phyloP scores from a whole-genome alignment of 129 eudicot genomes.

The Heracleum sosnowskyi region DNA sequence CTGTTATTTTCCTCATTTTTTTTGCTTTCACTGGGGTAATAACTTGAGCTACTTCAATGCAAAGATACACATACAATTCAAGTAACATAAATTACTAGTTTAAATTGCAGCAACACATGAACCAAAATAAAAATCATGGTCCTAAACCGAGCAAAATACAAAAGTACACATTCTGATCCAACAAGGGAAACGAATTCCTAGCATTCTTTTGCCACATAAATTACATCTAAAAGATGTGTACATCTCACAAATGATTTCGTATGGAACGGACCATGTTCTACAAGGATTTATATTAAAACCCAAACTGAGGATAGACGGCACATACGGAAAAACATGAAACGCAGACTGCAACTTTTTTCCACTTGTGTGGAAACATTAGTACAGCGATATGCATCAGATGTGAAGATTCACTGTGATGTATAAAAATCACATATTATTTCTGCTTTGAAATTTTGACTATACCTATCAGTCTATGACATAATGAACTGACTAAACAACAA shows the following conservation, averaged over 20 bases:
- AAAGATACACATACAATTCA: no score
- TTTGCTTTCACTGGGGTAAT: no score
- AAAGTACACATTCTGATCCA: neutral
- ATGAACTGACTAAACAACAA: neutral
- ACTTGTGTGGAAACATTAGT: slow-evolving; percentile 13
- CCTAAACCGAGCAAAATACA: no score
- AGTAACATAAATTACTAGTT: no score
- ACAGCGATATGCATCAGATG: slow-evolving; percentile 5
- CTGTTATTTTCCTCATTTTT: no score
- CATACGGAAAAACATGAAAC: neutral
- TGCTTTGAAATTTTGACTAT: neutral
- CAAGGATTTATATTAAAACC: neutral
- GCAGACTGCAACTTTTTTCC: neutral
- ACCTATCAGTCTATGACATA: neutral
- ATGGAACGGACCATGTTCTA: neutral
- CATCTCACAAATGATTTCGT: neutral
- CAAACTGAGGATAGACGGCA: neutral
- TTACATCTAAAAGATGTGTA: neutral
- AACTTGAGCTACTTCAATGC: no score
- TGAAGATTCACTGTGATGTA: neutral
- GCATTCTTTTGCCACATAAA: neutral
- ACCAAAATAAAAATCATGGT: no score
- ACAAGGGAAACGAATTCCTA: neutral
- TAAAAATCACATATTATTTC: slow-evolving; percentile 27
- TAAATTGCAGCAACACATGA: no score